A percentile compares a stretch with the other conserved stretches of the same genome.
Evolutionary conservation across 495 filamentous ascomycete genomes (phyloP).

Genomic region (Ascodesmis nigricans): DNA sequence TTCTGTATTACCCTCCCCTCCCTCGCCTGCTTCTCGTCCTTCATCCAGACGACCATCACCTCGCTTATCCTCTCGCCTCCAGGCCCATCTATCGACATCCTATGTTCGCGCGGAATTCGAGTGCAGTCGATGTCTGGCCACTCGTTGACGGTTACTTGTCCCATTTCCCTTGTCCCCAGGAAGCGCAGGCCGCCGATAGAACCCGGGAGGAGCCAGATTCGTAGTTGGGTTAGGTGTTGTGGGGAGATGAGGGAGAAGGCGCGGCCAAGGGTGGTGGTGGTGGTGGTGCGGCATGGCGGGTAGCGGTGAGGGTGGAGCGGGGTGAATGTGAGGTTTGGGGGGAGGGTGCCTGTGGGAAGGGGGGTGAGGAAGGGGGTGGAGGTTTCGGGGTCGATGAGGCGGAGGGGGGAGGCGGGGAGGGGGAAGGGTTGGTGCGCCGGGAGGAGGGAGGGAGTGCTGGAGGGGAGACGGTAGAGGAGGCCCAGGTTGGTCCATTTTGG

Average conservation of each 20-base stretch:
- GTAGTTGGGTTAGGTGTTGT: slow-evolving; percentile 12
- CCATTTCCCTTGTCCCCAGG: slow-evolving; percentile 15
- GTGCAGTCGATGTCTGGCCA: slow-evolving; percentile 14
- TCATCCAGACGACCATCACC: slow-evolving; percentile 11
- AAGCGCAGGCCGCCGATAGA: slow-evolving; percentile 17
- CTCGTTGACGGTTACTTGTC: slow-evolving; percentile 17
- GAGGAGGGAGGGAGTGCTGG: too few species aligned
- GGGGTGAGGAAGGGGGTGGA: not conserved
- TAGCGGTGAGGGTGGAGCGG: not conserved
- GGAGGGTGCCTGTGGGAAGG: slow-evolving; percentile 5
- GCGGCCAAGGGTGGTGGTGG: slow-evolving; percentile 9
- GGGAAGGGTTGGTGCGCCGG: too few species aligned
- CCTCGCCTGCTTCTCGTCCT: too few species aligned
- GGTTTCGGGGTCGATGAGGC: slow-evolving; percentile 1
- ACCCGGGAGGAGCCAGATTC: slow-evolving; percentile 5
- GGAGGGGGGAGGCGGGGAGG: too few species aligned
- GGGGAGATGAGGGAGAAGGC: slow-evolving; percentile 17
- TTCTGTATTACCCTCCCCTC: too few species aligned
- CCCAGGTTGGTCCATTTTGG: not conserved
- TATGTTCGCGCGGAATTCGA: slow-evolving; percentile 9
- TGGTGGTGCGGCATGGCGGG: not conserved
- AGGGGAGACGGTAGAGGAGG: slow-evolving; percentile 3
- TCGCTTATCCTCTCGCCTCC: slow-evolving; percentile 15
- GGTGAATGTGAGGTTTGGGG: not conserved
- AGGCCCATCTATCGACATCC: slow-evolving; percentile 14